Conservation (phyloP, 257 asterid genomes). For the Solanum phureja region DNA sequence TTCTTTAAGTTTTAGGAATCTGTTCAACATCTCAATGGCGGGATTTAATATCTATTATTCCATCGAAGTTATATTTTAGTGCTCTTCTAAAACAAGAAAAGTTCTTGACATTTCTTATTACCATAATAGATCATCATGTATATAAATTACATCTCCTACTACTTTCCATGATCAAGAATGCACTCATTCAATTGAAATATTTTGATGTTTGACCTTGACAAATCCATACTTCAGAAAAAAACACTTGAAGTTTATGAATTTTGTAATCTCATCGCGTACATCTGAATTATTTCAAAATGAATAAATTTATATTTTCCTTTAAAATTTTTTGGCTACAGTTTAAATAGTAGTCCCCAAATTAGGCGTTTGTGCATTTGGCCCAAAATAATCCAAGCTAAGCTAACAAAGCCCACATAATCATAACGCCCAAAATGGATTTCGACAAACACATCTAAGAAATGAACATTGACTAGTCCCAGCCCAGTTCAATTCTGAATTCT, state of each 20-base stretch:
- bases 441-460: not conserved
- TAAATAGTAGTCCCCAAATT: not conserved
- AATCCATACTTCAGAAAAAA: not conserved
- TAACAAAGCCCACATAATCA: not conserved
- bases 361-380: not conserved
- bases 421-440: not conserved
- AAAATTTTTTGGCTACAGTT: not conserved
- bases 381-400: not conserved
- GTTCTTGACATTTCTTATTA: too few relatives aligned
- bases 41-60: too few relatives aligned
- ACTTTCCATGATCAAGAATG: too few relatives aligned
- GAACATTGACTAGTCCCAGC: not conserved
- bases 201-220: not conserved
- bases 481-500: not conserved
- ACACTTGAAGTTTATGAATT: not conserved
- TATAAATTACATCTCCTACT: too few relatives aligned
- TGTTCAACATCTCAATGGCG: accelerated
- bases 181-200: too few relatives aligned
- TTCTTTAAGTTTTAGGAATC: not conserved
- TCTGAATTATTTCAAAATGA: not conserved
- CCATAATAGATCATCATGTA: not conserved
- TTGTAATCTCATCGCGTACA: not conserved
- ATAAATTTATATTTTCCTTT: not conserved
- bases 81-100: too few relatives aligned
- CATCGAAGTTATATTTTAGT: too few relatives aligned